Evolutionary conservation across 2,329 filamentous ascomycete species (phyloP), one percentile per base, ranked within the genome.

Genomic region (Ascochyta lentis): DNA sequence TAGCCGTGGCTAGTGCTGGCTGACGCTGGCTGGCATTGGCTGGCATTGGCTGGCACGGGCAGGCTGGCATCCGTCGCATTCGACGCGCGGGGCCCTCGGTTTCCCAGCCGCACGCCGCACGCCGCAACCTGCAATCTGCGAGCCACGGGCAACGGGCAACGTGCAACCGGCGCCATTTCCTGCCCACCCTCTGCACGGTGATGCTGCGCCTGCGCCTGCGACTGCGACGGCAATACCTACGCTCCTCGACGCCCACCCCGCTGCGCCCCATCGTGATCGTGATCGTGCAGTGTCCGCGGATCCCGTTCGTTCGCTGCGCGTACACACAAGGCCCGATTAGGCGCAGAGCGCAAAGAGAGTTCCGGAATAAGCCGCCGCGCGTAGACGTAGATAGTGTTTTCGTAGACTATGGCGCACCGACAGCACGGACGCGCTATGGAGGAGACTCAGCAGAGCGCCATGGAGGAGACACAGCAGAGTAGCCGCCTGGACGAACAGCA

Each of bases 1-100:
- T 23, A 39, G 33, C 15, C 33, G n/a, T 34, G 33, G 33, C 33
- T 34, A 9, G 33, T 15, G n/a, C n/a, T 34, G 33, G 33, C 33
- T 34, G 15, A 22, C 27, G 10, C 27, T n/a, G 33, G 33, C 33
- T 34, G 13, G 33, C 13, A n/a, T 7, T 34, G 33, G 29, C 29
- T 33, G 13, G 37, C 27, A 19, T 6, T 40, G 24, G 24, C 24
- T 19, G 19, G 19, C 19, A 19, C 19, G 19, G 19, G 19, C 19
- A 19, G 8, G 24, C 24, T 26, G 24, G 37, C 34, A 19, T 34
- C 43, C 23, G 46, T 35, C 19, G 52, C 40, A 41, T 49, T 40
- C 27, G 45, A 49, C 46, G 47, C 31, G 46, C 41, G 46, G 52
- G 52, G 46, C 19, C 40, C 35, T 34, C 10, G 13, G 6, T 37